Evolutionary conservation across 208 protist genomes (phyloP).

Genomic region (Trypanosoma avium): DNA sequence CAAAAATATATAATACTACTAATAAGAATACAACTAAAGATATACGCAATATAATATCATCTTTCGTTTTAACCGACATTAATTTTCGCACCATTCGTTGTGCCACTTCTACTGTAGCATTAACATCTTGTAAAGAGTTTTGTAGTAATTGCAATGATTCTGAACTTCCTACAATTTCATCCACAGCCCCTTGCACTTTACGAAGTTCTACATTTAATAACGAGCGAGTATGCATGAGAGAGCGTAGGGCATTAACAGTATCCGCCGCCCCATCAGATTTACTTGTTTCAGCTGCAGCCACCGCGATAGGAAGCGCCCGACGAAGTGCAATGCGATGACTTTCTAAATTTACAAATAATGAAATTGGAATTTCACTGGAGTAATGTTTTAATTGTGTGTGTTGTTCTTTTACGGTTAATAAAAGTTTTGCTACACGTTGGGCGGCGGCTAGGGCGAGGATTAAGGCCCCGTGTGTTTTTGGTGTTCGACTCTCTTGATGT

Average conservation of each 20-base stretch:
- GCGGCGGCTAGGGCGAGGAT: constrained; percentile 44
- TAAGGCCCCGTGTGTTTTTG: constrained; percentile 47
- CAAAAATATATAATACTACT: constrained; percentile 60
- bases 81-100: constrained; percentile 53
- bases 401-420: constrained; percentile 36
- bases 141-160: constrained; percentile 52
- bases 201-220: constrained; percentile 68
- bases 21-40: constrained; percentile 56
- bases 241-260: constrained; percentile 60
- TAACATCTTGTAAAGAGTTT: constrained; percentile 57
- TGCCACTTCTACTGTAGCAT: constrained; percentile 62
- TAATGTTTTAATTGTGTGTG: constrained; percentile 10
- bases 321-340: constrained; percentile 42
- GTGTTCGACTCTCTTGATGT: constrained; percentile 25
- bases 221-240: constrained; percentile 69
- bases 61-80: constrained; percentile 57
- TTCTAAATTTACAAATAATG: constrained; percentile 31
- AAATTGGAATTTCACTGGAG: background rate
- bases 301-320: constrained; percentile 42
- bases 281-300: constrained; percentile 38
- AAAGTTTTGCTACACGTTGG: constrained; percentile 37
- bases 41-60: constrained; percentile 63
- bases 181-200: constrained; percentile 73
- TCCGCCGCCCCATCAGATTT: constrained; percentile 25
- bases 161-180: constrained; percentile 45